A percentile compares a stretch with the other conserved stretches of the same genome.
These are phyloP conservation scores for Lentinus polychrous DNA, from an alignment of 1,284 basidiomycete genomes.

Conservation along the genomic window DNA sequence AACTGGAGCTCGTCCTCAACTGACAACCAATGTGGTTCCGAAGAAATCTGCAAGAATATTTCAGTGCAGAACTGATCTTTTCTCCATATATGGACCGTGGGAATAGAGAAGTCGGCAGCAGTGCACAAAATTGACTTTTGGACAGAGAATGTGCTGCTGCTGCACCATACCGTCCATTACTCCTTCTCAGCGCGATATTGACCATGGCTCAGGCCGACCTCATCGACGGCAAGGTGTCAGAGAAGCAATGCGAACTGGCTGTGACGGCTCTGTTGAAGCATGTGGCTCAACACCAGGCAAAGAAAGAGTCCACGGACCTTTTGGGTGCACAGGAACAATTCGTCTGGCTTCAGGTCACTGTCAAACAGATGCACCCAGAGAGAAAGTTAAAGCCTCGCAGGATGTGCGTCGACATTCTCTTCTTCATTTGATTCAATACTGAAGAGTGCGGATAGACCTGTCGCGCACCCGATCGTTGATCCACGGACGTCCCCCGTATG, in stretches of 20 bases:
- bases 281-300: constrained; percentile 53
- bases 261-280: constrained; percentile 71
- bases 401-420: constrained; percentile 55
- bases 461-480: constrained; percentile 79
- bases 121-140: too few relatives aligned
- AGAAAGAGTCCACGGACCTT: constrained; percentile 72
- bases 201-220: constrained; percentile 43
- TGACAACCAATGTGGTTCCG: too few relatives aligned
- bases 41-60: too few relatives aligned
- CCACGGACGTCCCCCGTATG: constrained; percentile 77
- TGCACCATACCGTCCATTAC: not conserved
- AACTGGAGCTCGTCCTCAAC: too few relatives aligned
- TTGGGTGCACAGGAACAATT: constrained; percentile 73
- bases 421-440: not conserved
- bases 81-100: too few relatives aligned
- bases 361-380: constrained; percentile 73
- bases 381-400: constrained; percentile 76
- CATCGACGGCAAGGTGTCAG: constrained; percentile 64
- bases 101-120: too few relatives aligned
- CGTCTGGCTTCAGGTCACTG: constrained; percentile 81
- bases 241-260: constrained; percentile 71
- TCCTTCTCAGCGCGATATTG: not conserved
- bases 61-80: too few relatives aligned
- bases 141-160: not conserved
- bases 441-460: constrained; percentile 40